Base-by-base conservation (phyloP, 805 yeast species). In the Gaillardinia entomophila region DNA sequence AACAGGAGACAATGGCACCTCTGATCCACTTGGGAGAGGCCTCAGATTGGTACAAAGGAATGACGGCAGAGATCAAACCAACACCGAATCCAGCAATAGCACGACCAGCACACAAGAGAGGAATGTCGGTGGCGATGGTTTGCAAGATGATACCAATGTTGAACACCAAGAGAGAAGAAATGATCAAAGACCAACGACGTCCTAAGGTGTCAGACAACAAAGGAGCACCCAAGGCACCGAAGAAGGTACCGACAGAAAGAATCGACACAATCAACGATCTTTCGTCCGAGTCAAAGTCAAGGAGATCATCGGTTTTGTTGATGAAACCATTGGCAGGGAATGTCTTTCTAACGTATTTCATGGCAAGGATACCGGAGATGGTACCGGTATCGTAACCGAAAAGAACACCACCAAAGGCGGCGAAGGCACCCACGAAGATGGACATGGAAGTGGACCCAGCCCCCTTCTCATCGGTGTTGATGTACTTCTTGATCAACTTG, bases 401-500 rank as follows among this genome's bases (percentile, higher is more conserved):
- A 36, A 62, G 60, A 32, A 62, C 43, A 47, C 68, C 68, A 40
- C 67, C 70, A 34, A 60, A 51, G 36, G 68, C 66, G 28, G 67
- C 68, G 39, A 60, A 62, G 24, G 51, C 46, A 40, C 68, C 67
- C 17, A 62, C 64, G 30, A 57, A 42, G 48, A 61, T 58, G 30
- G 64, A 64, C 66, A 62, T 62, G 27, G 55, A 30, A 42, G 67
- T 52, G 34, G 67, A 61, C 10, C 12, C 77, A 32, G 70, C 68
- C 34, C 57, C 60, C 49, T 67, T 70, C 28, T 68, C 71, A 25
- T 71, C 75, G 16, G 65, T 57, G 28, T 68, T 64, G 47, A 68
- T 53, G 45, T 48, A 65, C 36, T 42, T 59, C 42, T 48, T 51
- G 27, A 57, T 36, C 25, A 60, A 36, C 27, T 44, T 40, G 42